These are phyloP conservation scores for Zasmidium citrigriseum DNA, from an alignment of 2,329 filamentous ascomycete species.

Conservation along the genomic window DNA sequence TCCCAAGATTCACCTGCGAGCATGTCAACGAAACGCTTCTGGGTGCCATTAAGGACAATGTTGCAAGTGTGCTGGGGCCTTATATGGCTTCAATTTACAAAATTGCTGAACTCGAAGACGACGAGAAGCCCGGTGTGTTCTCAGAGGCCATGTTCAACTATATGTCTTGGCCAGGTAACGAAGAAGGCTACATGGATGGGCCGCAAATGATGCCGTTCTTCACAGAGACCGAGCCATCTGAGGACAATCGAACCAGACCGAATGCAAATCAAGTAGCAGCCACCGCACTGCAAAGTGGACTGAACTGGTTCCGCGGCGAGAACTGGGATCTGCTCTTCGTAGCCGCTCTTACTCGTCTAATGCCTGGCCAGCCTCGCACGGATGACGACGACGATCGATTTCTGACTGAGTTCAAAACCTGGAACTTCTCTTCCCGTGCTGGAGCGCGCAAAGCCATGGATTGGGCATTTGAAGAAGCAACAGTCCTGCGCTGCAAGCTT, in stretches of 20 bases:
- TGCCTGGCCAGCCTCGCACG: not conserved
- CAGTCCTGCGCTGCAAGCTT: slow-evolving; percentile 7
- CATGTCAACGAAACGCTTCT: not conserved
- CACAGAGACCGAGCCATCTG: not conserved
- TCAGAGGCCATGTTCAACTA: slow-evolving; percentile 12
- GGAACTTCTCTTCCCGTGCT: not conserved
- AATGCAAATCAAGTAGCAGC: not conserved
- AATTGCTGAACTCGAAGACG: not conserved
- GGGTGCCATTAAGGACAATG: not conserved
- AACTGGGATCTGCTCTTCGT: not conserved
- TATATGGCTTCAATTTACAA: not conserved
- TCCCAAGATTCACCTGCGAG: slow-evolving; percentile 7
- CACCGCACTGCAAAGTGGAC: not conserved
- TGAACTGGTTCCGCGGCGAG: not conserved
- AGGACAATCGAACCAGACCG: not conserved
- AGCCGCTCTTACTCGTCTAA: not conserved
- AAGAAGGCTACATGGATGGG: not conserved
- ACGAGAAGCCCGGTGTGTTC: not conserved
- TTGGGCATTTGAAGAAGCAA: slow-evolving; percentile 9
- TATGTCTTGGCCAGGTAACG: slow-evolving; percentile 10
- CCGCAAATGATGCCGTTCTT: not conserved
- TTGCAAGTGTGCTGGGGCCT: not conserved
- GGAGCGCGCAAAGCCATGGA: slow-evolving; percentile 4
- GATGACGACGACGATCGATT: not conserved
- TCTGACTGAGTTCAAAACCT: not conserved